phyloP scores from a whole-genome alignment of 2,329 filamentous ascomycete species.

The Colletotrichum sp. region DNA sequence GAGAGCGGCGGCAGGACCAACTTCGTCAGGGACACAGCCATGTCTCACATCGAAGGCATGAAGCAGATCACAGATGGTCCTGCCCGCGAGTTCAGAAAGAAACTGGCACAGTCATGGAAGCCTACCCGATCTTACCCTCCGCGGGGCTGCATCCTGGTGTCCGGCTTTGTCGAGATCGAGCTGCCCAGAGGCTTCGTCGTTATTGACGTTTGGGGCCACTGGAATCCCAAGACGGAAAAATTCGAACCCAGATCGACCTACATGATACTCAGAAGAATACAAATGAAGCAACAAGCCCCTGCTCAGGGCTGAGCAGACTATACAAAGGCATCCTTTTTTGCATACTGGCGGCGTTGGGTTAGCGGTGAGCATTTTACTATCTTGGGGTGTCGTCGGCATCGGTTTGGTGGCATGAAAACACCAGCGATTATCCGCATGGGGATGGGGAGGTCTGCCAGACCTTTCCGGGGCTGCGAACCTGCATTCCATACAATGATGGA shows the following conservation, averaged over 20 bases:
- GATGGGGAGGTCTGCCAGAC: not conserved
- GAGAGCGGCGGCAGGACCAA: constrained; percentile 22
- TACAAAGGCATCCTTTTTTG: not conserved
- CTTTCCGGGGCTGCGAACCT: not conserved
- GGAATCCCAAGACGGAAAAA: constrained; percentile 58
- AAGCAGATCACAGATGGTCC: constrained; percentile 20
- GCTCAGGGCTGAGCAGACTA: not conserved
- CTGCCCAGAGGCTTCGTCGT: constrained; percentile 50
- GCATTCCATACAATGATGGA: constrained; percentile 3
- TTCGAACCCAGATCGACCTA: constrained; percentile 33
- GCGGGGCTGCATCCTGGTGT: constrained; percentile 56
- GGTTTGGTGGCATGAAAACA: not conserved
- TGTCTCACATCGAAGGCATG: constrained; percentile 20
- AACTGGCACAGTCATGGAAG: constrained; percentile 47
- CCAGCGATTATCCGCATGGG: not conserved
- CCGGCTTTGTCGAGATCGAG: constrained; percentile 60
- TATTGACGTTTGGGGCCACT: constrained; percentile 58
- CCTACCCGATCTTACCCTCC: constrained; percentile 47
- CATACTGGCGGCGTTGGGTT: constrained; percentile 16
- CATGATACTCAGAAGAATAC: constrained; percentile 18
- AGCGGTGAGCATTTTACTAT: constrained; percentile 1
- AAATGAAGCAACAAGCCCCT: constrained; percentile 24
- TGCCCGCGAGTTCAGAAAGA: constrained; percentile 18
- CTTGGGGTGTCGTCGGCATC: not conserved
- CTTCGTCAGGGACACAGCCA: constrained; percentile 22